Evolutionary conservation across 1,284 basidiomycete species (phyloP).

Genomic region (Crepidotus sp.): DNA sequence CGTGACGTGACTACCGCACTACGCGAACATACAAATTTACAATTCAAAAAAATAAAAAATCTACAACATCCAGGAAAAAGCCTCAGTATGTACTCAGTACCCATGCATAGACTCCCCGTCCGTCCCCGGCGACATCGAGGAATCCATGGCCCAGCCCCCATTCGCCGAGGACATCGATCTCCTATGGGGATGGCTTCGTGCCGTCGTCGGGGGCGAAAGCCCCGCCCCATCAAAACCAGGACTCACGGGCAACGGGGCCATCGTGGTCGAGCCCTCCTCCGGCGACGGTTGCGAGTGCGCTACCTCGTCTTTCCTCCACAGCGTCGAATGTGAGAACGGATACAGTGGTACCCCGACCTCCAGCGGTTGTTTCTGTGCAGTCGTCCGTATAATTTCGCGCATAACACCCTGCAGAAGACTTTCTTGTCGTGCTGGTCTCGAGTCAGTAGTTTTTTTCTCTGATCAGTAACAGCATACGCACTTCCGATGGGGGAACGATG

Average conservation of each 20-base stretch:
- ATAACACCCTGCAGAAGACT: constrained; percentile 72
- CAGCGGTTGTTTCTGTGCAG: constrained; percentile 65
- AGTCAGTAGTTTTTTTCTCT: constrained; percentile 1
- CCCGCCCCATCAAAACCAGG: constrained; percentile 18
- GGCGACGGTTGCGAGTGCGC: constrained; percentile 10
- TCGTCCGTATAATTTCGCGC: constrained; percentile 75
- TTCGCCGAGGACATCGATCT: constrained; percentile 11
- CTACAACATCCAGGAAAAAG: not conserved
- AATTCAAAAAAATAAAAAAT: too few species aligned
- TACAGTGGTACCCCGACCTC: constrained; percentile 71
- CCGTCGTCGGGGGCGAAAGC: constrained; percentile 16
- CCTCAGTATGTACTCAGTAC: constrained; percentile 8
- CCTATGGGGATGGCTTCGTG: not conserved
- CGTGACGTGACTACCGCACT: too few species aligned
- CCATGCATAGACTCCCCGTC: constrained; percentile 5
- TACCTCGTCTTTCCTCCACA: constrained; percentile 46
- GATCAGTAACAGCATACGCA: constrained; percentile 30
- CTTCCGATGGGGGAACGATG: constrained; percentile 72
- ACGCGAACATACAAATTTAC: too few species aligned
- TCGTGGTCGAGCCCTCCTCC: constrained; percentile 22
- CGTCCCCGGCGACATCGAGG: constrained; percentile 17
- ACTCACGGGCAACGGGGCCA: constrained; percentile 33
- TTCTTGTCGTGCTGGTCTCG: constrained; percentile 14
- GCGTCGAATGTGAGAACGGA: constrained; percentile 61
- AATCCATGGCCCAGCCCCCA: constrained; percentile 16